Base-by-base conservation (phyloP, 2,329 filamentous ascomycete genomes). In the Dactylellina leptospora region DNA sequence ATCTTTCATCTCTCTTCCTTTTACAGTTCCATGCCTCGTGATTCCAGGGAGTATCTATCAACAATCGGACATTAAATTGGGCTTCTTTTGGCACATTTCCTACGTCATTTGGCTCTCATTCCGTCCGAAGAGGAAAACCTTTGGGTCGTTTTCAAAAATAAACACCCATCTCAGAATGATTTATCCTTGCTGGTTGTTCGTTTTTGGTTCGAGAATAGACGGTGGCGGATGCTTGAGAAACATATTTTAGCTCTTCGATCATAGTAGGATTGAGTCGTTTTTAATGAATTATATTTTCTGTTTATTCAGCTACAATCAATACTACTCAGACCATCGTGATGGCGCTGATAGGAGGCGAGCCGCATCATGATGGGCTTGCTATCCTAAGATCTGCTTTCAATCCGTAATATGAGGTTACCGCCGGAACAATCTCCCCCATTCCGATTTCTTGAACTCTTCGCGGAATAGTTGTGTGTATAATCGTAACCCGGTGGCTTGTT, bases 21-120 rank as follows among this genome's bases (percentile, higher is more conserved):
- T 55, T 40, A 25, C 30, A n/a, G 48, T 59, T 59, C 47, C 8
- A 28, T 9, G 3, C 25, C 30, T 5, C 45, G 20, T 18, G 23
- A 13, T 56, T 56, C 45, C 36, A 40, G 13, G 36, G 2, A 40
- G 5, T 33, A 33, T 8, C n/a, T 44, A 25, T 47, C 42, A 28
- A 22, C 18, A 3, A 22, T 47, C 66, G 66, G 66, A 71, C 66
- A 63, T 63, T 63, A 71, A 71, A 71, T 71, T 71, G 66, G 66
- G 66, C 66, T 71, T 51, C 63, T 30, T 71, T 51, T 51, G 51
- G 51, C 44, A 48, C 23, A 38, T 47, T 38, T 47, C 51, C 48
- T 44, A 71, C 66, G 58, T 58, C 58, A 71, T 71, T 71, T 71
- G 58, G 66, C 66, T 71, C 66, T 71, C 66, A 71, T 71, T 71